Base-by-base conservation (phyloP, 139 green algal genomes). In the Micromonas commoda region DNA sequence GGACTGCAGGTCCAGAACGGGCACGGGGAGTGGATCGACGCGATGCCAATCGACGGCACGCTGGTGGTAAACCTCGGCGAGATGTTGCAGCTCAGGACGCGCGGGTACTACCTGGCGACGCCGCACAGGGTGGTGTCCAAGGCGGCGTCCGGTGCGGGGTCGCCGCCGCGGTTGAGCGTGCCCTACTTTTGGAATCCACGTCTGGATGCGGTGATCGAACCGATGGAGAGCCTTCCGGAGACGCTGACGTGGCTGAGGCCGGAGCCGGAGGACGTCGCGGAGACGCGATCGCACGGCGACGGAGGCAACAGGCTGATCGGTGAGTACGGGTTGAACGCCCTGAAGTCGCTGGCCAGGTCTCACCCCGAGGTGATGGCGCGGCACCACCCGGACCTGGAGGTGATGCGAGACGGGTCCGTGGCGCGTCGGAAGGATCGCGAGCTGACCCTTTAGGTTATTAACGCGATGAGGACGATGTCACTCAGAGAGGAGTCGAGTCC, bases 11-110 rank as follows among this genome's bases (percentile, higher is more conserved):
- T 76, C 32, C 39, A 66, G 33, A 77, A 69, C 34, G 76, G 34
- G 1, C 29, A n/a, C 9, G 77, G 67, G n/a, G 37, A 60, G 64
- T 81, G 77, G 77, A 67, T 81, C 26, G 77, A 81, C 51, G 77
- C 67, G 77, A 38, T 65, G 34, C 77, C 77, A 31, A 32, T 81
- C 2, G 24, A 26, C 2, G 77, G 77, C 51, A 28, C 64, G 4
- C 26, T 81, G 19, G 77, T 81, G 19, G 66, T 81, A 3, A 81
- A 81, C 65, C 38, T 81, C 24, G 77, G 77, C 3, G 77, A 81
- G 38, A 81, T 81, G 77, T 61, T 81, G 3, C 77, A 81, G 51
- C 64, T 81, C 51, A 51, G 26, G 23, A 76, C 51, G 3, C n/a
- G 54, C 3, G 75, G 75, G 29, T 80, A 74, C 51, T 80, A 71